These are phyloP conservation scores for Solanum arcanum DNA, from an alignment of 257 asterid genomes.

Conservation along the genomic window DNA sequence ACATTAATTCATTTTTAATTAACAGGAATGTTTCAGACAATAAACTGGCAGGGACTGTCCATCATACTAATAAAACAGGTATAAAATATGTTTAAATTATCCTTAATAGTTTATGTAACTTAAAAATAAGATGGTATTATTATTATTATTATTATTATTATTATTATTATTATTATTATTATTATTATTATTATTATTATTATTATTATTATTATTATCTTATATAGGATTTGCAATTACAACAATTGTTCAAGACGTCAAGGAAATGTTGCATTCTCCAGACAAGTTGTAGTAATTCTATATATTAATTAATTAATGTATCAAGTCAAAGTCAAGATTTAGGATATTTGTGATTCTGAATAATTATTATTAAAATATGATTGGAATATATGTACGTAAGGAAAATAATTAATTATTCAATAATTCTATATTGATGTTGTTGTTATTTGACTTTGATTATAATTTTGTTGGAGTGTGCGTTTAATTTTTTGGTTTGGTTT, in stretches of 20 bases:
- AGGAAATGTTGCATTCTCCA: background rate
- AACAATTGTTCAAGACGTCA: slow-evolving; percentile 29
- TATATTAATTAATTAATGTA: background rate
- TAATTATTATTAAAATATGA: background rate
- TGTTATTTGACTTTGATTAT: background rate
- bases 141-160: too few relatives aligned
- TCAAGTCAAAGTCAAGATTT: background rate
- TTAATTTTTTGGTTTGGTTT: too few relatives aligned
- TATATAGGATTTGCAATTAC: slow-evolving; percentile 14
- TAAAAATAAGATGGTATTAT: background rate
- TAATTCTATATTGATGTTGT: background rate
- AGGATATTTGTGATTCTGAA: background rate
- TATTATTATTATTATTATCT: background rate
- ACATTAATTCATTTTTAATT: background rate
- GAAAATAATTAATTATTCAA: background rate
- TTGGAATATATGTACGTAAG: background rate
- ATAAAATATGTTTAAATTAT: too few relatives aligned
- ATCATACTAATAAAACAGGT: background rate
- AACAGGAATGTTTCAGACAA: slow-evolving; percentile 31
- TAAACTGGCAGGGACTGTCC: slow-evolving; percentile 17
- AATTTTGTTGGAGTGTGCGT: too few relatives aligned
- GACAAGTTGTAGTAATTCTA: background rate
- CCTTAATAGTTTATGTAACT: background rate
- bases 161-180: too few relatives aligned
- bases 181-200: too few relatives aligned